Conservation (phyloP, 768 basidiomycete genomes). For the Pleurotus giganteus region DNA sequence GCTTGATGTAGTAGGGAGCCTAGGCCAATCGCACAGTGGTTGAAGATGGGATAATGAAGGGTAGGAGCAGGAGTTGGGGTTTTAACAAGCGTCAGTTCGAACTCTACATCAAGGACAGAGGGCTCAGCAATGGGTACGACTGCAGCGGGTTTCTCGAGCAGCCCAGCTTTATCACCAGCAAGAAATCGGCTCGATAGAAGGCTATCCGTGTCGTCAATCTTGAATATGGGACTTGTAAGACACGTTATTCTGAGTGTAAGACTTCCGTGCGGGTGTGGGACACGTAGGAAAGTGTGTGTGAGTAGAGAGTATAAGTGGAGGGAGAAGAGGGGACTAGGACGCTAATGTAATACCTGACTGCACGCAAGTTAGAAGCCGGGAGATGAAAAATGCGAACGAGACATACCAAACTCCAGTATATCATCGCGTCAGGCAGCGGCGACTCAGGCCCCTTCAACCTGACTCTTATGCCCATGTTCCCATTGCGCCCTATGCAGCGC, state of each 20-base stretch:
- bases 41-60: constrained; percentile 1
- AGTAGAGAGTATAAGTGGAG: constrained; percentile 38
- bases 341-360: background rate
- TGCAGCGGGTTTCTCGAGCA: background rate
- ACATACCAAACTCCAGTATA: constrained; percentile 34
- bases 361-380: background rate
- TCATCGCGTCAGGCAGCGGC: no score
- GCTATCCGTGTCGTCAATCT: constrained; percentile 75
- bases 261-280: constrained; percentile 66
- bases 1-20: background rate
- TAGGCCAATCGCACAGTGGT: background rate
- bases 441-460: background rate
- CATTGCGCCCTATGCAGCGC: constrained; percentile 35
- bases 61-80: constrained; percentile 24
- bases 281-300: constrained; percentile 60
- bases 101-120: constrained; percentile 31
- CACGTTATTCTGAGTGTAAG: constrained; percentile 63
- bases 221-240: constrained; percentile 65
- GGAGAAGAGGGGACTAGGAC: constrained; percentile 37
- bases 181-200: constrained; percentile 72
- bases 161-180: constrained; percentile 57
- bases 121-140: constrained; percentile 3
- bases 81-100: constrained; percentile 71
- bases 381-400: background rate
- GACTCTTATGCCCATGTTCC: constrained; percentile 40